phyloP scores from a whole-genome alignment of 106 monocot genomes.

The Agapanthus africanus region DNA sequence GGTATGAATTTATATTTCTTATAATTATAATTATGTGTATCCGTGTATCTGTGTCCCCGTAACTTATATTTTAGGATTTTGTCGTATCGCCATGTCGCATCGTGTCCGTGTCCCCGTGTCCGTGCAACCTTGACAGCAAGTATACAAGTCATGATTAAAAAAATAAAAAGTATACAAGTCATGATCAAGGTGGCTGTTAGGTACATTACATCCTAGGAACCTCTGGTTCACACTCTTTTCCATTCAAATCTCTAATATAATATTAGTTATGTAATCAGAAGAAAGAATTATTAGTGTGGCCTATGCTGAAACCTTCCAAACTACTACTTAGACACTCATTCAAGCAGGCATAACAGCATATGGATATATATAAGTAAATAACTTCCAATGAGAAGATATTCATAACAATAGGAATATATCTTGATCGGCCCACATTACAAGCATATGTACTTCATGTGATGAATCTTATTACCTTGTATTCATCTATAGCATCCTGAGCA shows the following conservation, averaged over 20 bases:
- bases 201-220: neutral
- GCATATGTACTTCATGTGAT: neutral
- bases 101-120: too few relatives aligned
- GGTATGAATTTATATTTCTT: too few relatives aligned
- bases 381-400: neutral
- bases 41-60: too few relatives aligned
- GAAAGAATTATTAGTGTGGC: neutral
- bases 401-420: neutral
- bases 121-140: too few relatives aligned
- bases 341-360: neutral
- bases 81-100: too few relatives aligned
- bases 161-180: neutral
- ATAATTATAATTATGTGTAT: too few relatives aligned
- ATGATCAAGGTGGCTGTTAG: neutral
- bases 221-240: neutral
- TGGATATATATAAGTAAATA: too few relatives aligned
- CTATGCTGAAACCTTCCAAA: neutral
- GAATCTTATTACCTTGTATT: constrained; percentile 73
- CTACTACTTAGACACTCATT: neutral
- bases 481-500: constrained; percentile 98
- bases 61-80: too few relatives aligned
- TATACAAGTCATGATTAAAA: neutral
- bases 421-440: neutral
- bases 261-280: neutral
- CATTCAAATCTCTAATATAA: neutral